Evolutionary conservation across 257 asterid species (phyloP), one percentile per base, ranked within the genome.

Genomic region (Solanum peruvianum): DNA sequence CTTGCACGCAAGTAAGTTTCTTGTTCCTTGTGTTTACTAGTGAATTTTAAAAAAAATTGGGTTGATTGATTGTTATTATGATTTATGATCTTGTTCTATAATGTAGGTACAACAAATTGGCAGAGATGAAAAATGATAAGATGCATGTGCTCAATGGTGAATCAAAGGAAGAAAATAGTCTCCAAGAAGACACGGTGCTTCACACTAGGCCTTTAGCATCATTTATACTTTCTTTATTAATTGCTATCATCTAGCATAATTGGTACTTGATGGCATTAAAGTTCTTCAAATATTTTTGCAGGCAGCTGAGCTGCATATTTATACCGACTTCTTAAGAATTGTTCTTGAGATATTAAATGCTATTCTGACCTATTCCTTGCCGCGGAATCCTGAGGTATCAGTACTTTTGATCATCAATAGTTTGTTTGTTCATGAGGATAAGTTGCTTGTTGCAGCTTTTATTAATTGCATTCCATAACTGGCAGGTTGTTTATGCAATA

Each of bases 1-100:
- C 99, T 97, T 88, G 92, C 99, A 39, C 99, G 98, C 94, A 96
- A 95, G 99, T 96, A 96, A 44, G 98, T 91, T 89, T 87, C 85
- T 60, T 82, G 73, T 86, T 84, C 78, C 47, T 52, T 71, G 37
- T 86, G 83, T 33, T 11, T 52, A 39, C 42, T 37, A 21, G 85
- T 72, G 83, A 75, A 56, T 71, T 73, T 25, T 11, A 3, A 62
- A 77, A 47, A 49, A 14, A 5, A 47, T 0, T 39, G 76, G 29
- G 52, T 45, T 31, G 33, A 56, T 86, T 64, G 80, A 64, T 33
- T 85, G 42, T 58, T 87, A 64, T 86, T 86, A 62, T 45, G 39
- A 80, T 75, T 86, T 86, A 62, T 45, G 39, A 80, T 75, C 87
- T 60, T 85, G 31, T 6, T 80, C 86, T 52, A 88, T 29, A 80